Evolutionary conservation across 116 monocot species (phyloP), one percentile per base, ranked within the genome.

Genomic region (Zostera marina): DNA sequence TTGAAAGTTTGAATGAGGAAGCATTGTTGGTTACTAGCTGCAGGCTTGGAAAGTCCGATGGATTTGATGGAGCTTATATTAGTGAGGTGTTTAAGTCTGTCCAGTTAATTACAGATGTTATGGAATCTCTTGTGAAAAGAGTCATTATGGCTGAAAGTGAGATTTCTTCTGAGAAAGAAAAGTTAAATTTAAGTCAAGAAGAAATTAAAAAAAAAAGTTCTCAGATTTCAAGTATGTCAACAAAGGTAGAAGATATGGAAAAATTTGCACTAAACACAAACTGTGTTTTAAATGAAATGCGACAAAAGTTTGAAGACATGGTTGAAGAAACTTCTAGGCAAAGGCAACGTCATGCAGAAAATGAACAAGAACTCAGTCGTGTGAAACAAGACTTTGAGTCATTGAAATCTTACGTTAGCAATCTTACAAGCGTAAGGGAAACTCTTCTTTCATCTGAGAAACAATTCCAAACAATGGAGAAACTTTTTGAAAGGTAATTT

Each of bases 341-440:
- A 63, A 74, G 84, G 57, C 80, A 87, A 57, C 70, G 84, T 26
- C 87, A 87, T 59, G 74, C 72, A 59, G 92, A 93, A 71, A 93
- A 93, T 75, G 92, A 93, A 51, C 83, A 72, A 60, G 87, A 87
- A 60, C 87, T 93, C 60, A 70, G 15, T 63, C 83, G 81, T 40
- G 84, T 93, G 40, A 93, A 93, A 66, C 83, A 79, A 62, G 92
- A 93, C 61, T 93, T 93, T 74, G 87, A 87, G 53, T 76, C 79
- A 17, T 58, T 87, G 52, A 77, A 72, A 62, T 78, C 81, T 7
- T 93, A 68, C 69, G 92, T 93, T 23, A 75, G 84, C 52, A 74
- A 73, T 73, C 87, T 93, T 20, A 74, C 87, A 42, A 78, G 63
- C 61, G 81, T 79, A 16, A 76, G 83, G 73, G 92, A 92, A 70